Evolutionary conservation across 495 filamentous ascomycete genomes (phyloP).

Genomic region (Ascobolus immersus): DNA sequence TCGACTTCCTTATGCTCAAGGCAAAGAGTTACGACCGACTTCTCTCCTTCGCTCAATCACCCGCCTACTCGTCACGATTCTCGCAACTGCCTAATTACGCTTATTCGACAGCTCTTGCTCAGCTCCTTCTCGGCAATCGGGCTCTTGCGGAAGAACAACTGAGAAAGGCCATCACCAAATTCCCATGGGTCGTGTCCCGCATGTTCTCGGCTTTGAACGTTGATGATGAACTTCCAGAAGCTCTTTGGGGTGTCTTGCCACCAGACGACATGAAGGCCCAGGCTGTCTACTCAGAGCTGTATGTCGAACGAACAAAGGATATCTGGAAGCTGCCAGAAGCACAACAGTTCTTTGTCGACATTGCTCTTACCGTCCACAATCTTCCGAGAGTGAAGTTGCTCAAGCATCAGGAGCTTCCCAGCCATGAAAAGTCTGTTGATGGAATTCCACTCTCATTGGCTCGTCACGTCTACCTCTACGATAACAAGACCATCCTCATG

Average conservation of each 20-base stretch:
- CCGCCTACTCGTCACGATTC: conserved; percentile 27
- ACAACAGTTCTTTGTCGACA: conserved; percentile 41
- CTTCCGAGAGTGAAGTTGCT: too few relatives aligned
- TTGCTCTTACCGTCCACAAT: conserved; percentile 31
- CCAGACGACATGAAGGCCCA: conserved; percentile 33
- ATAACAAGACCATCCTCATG: too few relatives aligned
- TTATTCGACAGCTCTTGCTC: conserved; percentile 48
- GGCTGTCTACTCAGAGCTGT: conserved; percentile 42
- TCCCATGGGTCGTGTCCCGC: conserved; percentile 57
- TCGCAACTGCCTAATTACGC: conserved; percentile 34
- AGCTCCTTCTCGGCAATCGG: conserved; percentile 40
- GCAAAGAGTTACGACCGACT: conserved; percentile 52
- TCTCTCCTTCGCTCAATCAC: conserved; percentile 38
- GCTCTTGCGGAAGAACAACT: conserved; percentile 37
- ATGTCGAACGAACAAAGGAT: conserved; percentile 55
- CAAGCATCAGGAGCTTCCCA: too few relatives aligned
- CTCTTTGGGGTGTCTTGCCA: conserved; percentile 58
- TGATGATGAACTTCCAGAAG: conserved; percentile 35
- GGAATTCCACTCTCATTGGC: too few relatives aligned
- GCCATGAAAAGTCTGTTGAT: too few relatives aligned
- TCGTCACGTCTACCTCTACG: too few relatives aligned
- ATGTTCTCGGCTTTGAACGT: conserved; percentile 56
- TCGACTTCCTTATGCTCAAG: conserved; percentile 64
- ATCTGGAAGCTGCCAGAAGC: conserved; percentile 70
- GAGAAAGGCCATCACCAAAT: conserved; percentile 34